Evolutionary conservation across 257 asterid species (phyloP).

Genomic region (Agastache rugosa): DNA sequence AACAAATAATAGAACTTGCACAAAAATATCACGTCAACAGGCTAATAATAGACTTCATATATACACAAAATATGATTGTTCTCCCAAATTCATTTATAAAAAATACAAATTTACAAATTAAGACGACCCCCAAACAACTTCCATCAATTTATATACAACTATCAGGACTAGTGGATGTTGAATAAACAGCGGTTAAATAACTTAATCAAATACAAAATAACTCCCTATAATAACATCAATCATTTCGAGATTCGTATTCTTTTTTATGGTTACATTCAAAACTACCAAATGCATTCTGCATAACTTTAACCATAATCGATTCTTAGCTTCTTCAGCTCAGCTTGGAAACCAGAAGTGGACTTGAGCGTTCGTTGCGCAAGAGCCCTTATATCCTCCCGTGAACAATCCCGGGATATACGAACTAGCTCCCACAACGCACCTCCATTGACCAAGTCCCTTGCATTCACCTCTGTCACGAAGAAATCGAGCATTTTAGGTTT

Average conservation of each 20-base stretch:
- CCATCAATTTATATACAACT: neutral
- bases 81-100: neutral
- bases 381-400: slow-evolving; percentile 71
- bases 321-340: slow-evolving; percentile 66
- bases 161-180: neutral
- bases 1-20: neutral
- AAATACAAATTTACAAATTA: neutral
- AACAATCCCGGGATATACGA: slow-evolving; percentile 71
- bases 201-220: neutral
- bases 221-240: neutral
- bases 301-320: slow-evolving; percentile 51
- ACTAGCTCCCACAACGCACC: slow-evolving; percentile 87
- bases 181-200: neutral
- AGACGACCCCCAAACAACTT: neutral
- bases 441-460: slow-evolving; percentile 69
- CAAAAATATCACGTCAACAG: neutral
- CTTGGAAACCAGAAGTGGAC: slow-evolving; percentile 59
- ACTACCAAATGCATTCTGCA: slow-evolving; percentile 25
- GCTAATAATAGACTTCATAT: neutral
- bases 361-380: slow-evolving; percentile 68
- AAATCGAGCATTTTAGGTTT: slow-evolving; percentile 26
- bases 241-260: neutral
- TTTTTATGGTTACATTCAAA: slow-evolving; percentile 6
- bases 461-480: slow-evolving; percentile 64
- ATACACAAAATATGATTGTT: neutral